Conservation (phyloP, 495 filamentous ascomycete genomes). For the Pyrenula massariospora region DNA sequence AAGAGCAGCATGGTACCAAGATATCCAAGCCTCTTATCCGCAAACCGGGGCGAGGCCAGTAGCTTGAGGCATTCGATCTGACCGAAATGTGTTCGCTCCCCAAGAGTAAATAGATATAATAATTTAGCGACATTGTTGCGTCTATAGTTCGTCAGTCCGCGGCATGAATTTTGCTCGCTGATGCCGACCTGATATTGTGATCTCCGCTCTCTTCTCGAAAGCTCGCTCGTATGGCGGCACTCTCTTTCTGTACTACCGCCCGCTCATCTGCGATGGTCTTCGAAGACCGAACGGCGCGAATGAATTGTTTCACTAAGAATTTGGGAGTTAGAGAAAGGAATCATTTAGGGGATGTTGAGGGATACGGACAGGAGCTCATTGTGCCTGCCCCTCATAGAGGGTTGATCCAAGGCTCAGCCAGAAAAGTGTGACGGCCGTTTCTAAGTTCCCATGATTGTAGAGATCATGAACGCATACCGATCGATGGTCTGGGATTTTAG, state of each 20-base stretch:
- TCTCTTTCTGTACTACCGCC: constrained; percentile 97
- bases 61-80: constrained; percentile 99
- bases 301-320: constrained; percentile 99
- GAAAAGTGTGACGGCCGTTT: too few species aligned
- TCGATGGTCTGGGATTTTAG: too few species aligned
- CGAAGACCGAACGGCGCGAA: constrained; percentile 93
- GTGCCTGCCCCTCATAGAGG: constrained; percentile 16
- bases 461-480: too few species aligned
- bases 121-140: constrained; percentile 98
- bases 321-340: constrained; percentile 8
- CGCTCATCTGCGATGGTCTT: constrained; percentile 99
- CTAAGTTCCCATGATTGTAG: neutral
- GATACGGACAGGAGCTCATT: constrained; percentile 57
- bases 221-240: constrained; percentile 89
- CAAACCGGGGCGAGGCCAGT: constrained; percentile 90
- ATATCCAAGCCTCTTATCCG: constrained; percentile 94
- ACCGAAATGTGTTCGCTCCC: constrained; percentile 94
- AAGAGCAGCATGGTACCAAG: constrained; percentile 90
- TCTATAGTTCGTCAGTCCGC: constrained; percentile 31
- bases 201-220: constrained; percentile 95
- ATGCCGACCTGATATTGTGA: constrained; percentile 65
- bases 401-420: too few species aligned
- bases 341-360: constrained; percentile 19
- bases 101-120: constrained; percentile 95
- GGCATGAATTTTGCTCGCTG: constrained; percentile 3